Evolutionary conservation across 2,329 filamentous ascomycete genomes (phyloP).

Genomic region (Alternaria ventricosa): DNA sequence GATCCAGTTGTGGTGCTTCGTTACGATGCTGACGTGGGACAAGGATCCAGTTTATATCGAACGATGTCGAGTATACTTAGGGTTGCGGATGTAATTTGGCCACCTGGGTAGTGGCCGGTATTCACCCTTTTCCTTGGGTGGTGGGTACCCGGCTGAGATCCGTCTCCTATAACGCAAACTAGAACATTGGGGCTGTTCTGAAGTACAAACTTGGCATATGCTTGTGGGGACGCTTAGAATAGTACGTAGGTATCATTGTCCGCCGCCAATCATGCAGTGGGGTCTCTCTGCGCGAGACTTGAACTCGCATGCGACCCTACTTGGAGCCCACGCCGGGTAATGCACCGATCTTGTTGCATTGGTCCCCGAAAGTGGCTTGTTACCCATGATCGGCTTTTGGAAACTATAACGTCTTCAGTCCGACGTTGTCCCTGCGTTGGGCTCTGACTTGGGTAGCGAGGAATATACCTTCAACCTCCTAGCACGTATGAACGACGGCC

Average conservation of each 20-base stretch:
- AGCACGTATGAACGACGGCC: not conserved
- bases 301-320: constrained; percentile 1
- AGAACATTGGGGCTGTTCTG: constrained; percentile 3
- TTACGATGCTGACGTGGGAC: constrained; percentile 3
- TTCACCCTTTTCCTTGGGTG: constrained; percentile 5
- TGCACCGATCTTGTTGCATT: not conserved
- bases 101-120: constrained; percentile 1
- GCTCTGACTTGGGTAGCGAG: not conserved
- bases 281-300: not conserved
- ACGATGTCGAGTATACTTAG: not conserved
- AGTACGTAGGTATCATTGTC: constrained; percentile 1
- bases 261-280: constrained; percentile 1
- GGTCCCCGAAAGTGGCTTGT: not conserved
- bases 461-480: not conserved
- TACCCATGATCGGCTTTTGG: not conserved
- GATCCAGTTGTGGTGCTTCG: not conserved
- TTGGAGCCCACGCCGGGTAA: not conserved
- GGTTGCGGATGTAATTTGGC: not conserved
- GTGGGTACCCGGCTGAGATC: constrained; percentile 2
- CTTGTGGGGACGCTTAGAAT: constrained; percentile 5
- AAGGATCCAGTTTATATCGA: constrained; percentile 10
- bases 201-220: not conserved
- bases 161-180: not conserved
- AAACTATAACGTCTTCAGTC: not conserved
- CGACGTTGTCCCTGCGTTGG: not conserved